Evolutionary conservation across 345 rosid genomes (phyloP).

Genomic region (Eucalyptus cloeziana): DNA sequence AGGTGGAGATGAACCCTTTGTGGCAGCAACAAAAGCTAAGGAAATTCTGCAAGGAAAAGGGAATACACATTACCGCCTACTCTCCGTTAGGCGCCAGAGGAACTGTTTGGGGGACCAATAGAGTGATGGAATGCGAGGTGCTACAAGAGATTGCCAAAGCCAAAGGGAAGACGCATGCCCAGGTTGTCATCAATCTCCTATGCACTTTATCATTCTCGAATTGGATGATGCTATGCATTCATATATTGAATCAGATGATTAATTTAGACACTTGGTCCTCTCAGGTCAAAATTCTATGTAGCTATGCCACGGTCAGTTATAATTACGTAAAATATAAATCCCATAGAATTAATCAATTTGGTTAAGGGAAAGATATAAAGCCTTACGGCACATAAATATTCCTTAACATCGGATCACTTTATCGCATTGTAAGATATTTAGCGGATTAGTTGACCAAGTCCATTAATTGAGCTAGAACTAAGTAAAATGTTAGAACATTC

Average conservation of each 20-base stretch:
- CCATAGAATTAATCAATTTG: background rate
- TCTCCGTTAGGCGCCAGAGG: conserved; percentile 24
- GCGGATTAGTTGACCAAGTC: background rate
- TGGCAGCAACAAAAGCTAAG: conserved; percentile 26
- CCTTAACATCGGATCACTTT: background rate
- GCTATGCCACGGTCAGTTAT: background rate
- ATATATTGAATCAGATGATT: background rate
- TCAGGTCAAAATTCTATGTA: background rate
- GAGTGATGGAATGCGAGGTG: conserved; percentile 8
- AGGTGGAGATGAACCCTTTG: conserved; percentile 23
- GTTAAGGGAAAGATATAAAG: background rate
- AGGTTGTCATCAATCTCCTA: conserved; percentile 4
- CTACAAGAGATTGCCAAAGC: conserved; percentile 17
- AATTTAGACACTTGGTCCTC: background rate
- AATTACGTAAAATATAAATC: background rate
- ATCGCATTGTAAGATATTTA: background rate
- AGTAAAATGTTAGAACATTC: background rate
- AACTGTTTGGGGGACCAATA: conserved; percentile 12
- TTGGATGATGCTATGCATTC: background rate
- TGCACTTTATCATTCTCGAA: background rate
- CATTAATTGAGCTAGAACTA: background rate
- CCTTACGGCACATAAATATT: background rate
- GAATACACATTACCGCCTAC: conserved; percentile 12
- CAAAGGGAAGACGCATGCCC: conserved; percentile 8
- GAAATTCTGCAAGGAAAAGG: conserved; percentile 7